These are phyloP conservation scores for Gossypium sturtianum DNA, from an alignment of 345 rosid species.

Conservation along the genomic window DNA sequence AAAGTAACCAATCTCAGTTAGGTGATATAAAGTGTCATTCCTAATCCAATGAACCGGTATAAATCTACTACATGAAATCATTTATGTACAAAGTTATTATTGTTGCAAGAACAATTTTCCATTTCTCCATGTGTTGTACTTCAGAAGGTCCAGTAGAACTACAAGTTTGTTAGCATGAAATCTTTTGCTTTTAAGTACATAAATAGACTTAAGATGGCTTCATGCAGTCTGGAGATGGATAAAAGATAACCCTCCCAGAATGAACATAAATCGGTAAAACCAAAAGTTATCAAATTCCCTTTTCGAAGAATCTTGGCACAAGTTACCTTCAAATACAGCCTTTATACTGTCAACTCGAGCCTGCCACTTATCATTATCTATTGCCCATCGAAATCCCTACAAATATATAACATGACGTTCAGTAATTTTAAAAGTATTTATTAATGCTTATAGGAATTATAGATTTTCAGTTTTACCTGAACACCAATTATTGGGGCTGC, in stretches of 20 bases:
- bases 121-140: background rate
- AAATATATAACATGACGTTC: slow-evolving; percentile 15
- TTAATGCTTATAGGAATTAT: background rate
- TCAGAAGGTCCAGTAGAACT: background rate
- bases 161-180: background rate
- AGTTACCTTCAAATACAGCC: slow-evolving; percentile 79
- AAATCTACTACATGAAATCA: background rate
- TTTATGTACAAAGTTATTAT: background rate
- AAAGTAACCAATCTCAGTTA: background rate
- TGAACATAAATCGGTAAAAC: background rate
- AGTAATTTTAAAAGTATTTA: background rate
- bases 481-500: slow-evolving; percentile 75
- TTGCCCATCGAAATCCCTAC: slow-evolving; percentile 89
- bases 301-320: background rate
- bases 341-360: slow-evolving; percentile 75
- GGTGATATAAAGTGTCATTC: background rate
- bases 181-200: background rate
- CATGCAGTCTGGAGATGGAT: background rate
- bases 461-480: slow-evolving; percentile 40
- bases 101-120: background rate
- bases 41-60: background rate
- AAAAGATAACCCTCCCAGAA: slow-evolving; percentile 14
- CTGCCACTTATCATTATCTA: slow-evolving; percentile 77
- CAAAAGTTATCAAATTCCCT: background rate
- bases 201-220: background rate